Evolutionary conservation across 2,329 filamentous ascomycete species (phyloP), one percentile per base, ranked within the genome.

Genomic region (Trichoderma gracile): DNA sequence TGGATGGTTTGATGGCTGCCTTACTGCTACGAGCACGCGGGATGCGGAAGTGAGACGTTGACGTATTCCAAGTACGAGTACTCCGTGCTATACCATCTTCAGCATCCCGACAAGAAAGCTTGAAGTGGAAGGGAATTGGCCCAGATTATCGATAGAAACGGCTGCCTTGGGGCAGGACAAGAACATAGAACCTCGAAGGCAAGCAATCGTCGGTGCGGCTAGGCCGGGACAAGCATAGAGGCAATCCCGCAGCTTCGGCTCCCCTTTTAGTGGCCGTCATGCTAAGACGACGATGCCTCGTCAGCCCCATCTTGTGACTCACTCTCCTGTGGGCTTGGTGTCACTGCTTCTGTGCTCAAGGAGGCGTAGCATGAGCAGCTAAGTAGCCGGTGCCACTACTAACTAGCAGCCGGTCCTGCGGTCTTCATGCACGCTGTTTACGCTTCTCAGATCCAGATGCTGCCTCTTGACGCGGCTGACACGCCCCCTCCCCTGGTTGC

Each of bases 271-370:
- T 62, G 50, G 57, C 63, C 50, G 53, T 64, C n/a, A 45, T 55
- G 53, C 53, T 46, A 46, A 49, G 53, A 25, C 52, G 21, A 42
- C 21, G 52, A 54, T 42, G 46, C 57, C 50, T 65, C 57, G 57
- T 46, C 55, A 63, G 60, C 63, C 63, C 50, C 57, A 62, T 65
- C 63, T 47, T 65, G 63, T 65, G 63, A 65, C 63, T 65, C 63
- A 65, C 57, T 62, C 57, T 49, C 45, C 42, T n/a, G 38, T 43
- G 53, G 53, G 40, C 52, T 21, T 21, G 10, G 52, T 53, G 40
- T 33, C 27, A 43, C 45, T 27, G 38, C 42, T 21, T 57, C 19
- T 46, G 52, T 14, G 33, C 52, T 54, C 40, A 45, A 62, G 59
- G 23, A 53, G 47, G 59, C 47, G 59, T 52, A 62, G 59, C 49